Evolutionary conservation across 768 basidiomycete species (phyloP), one percentile per base, ranked within the genome.

Genomic region (Hortiboletus campestris): DNA sequence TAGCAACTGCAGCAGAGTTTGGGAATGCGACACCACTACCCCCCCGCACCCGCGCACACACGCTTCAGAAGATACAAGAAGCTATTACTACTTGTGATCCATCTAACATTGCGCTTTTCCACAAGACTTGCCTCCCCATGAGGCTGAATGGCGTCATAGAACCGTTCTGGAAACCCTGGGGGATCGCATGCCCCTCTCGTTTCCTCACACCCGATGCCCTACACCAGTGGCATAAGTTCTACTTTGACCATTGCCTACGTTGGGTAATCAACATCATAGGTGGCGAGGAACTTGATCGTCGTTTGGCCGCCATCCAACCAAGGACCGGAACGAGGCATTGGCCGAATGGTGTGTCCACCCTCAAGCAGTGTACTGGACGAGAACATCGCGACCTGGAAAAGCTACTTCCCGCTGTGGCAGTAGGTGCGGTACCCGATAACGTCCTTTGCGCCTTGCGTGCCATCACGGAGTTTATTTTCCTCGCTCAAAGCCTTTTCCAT

Each of bases 401-500:
- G 28, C 11, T 62, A 1, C 44, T 60, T 2, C 19, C 36, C 0
- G 45, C 6, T 10, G 42, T 56, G 12, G n/a, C 16, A 10, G 45
- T 34, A 8, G 46, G 50, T 2, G 67, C 64, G 45, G 66, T 72
- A 12, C 52, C 70, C 1, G 6, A 41, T 4, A 12, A 55, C 0
- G 72, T 77, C 46, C 61, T 78, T 9, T 51, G 56, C 32, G 70
- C 74, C 3, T 42, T 79, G 25, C 62, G 67, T 1, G 59, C 74
- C 2, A 66, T 78, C 6, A 62, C 72, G 2, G 73, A 79, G 47
- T 78, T 79, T 44, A 66, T 67, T 10, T 78, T 73, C 50, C 60
- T 71, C 3, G 69, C 69, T 0, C 77, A 79, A 55, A 46, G 65
- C 0, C 58, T 48, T 1, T 19, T 29, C 9, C 19, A 22, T 6